Evolutionary conservation across 2,329 filamentous ascomycete genomes (phyloP), one percentile per base, ranked within the genome.

Genomic region (Pyricularia pennisetigena): DNA sequence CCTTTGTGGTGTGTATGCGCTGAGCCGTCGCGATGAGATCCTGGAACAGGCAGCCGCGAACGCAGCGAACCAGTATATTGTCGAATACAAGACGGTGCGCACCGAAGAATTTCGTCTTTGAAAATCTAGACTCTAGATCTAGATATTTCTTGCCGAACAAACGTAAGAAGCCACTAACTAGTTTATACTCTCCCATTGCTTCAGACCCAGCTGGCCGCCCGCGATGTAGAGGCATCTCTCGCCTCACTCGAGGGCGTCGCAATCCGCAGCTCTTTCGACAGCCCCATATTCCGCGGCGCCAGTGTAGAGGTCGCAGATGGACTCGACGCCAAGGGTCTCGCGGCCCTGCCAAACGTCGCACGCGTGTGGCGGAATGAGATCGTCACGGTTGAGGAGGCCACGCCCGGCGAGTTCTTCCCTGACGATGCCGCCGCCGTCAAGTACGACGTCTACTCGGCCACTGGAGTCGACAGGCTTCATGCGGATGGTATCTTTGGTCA

Each of bases 221-320:
- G 41, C 41, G 41, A 54, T 54, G 16, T 54, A 54, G 41, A 54
- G 16, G 54, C 54, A 6, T 54, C 24, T 14, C 49, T 68, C 32
- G 24, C 29, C 16, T 41, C 30, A 3, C 28, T 41, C 59, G 16
- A 41, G 3, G 62, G 62, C 29, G 57, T 64, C 63, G 66, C 28
- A 8, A 26, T 68, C 41, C 41, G 65, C 35, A 74, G 73, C 66
- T 71, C 71, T 61, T 76, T 75, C 68, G 66, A 74, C 29, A 75
- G 71, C 30, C 68, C 70, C 16, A 69, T 76, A 54, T 76, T 76
- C 69, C 72, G 72, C 8, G 75, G 74, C 49, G 75, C 74, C 35
- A 75, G 71, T 68, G 72, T 76, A 29, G 72, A 75, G 70, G 62
- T 72, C 10, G 67, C 64, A 29, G 65, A 68, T 8, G 41, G 41